Evolutionary conservation across 2,329 filamentous ascomycete genomes (phyloP).

Genomic region (Zymoseptoria brevis): DNA sequence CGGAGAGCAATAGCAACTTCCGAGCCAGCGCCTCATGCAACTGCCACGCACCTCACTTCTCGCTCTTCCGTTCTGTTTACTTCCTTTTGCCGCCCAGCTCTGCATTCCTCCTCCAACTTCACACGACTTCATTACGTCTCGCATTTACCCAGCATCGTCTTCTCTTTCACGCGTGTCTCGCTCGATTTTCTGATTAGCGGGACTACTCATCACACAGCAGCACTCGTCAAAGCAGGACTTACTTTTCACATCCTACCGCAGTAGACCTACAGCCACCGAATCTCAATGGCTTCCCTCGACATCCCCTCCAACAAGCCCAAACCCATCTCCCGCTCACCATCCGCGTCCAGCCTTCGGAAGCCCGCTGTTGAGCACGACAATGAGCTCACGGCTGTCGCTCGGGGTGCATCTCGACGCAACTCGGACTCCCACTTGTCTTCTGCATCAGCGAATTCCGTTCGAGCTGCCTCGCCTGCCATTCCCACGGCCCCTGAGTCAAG

Average conservation of each 20-base stretch:
- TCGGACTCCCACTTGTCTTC: conserved; percentile 3
- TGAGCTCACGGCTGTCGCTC: conserved; percentile 9
- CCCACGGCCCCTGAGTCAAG: neutral
- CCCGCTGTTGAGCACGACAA: conserved; percentile 7
- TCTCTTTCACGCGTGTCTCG: neutral
- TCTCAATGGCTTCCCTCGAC: conserved; percentile 1
- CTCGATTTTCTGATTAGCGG: neutral
- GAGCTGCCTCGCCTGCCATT: neutral
- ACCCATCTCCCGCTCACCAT: conserved; percentile 4
- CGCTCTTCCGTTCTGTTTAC: neutral
- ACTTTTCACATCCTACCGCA: neutral
- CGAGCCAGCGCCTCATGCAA: neutral
- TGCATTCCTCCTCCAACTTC: neutral
- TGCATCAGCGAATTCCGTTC: neutral
- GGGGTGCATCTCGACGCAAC: conserved; percentile 10
- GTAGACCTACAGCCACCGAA: neutral
- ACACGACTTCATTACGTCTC: conserved; percentile 1
- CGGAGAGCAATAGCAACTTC: too few relatives aligned
- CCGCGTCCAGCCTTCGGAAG: conserved; percentile 6
- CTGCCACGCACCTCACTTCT: neutral
- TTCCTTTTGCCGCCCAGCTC: neutral
- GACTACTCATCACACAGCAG: neutral
- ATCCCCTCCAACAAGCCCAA: neutral
- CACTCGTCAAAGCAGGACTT: neutral
- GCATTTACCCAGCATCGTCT: neutral